These are phyloP conservation scores for Pseudogymnoascus sp. DNA, from an alignment of 2,329 filamentous ascomycete genomes.

Conservation along the genomic window DNA sequence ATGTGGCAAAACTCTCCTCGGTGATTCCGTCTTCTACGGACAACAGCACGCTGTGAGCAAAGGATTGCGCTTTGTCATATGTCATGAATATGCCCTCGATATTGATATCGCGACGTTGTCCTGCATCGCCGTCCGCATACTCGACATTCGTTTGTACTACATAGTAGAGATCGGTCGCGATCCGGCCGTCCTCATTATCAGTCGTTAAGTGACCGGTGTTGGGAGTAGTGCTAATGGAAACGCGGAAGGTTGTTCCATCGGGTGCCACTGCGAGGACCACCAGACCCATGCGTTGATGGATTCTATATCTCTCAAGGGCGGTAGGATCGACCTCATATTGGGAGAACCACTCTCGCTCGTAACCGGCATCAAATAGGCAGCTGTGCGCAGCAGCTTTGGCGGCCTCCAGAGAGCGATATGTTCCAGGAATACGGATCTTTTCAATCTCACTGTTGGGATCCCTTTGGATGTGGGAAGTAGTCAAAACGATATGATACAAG, in stretches of 20 bases:
- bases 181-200: constrained; percentile 17
- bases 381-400: background rate
- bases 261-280: constrained; percentile 33
- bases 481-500: background rate
- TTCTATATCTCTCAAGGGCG: background rate
- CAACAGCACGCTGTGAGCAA: constrained; percentile 30
- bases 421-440: background rate
- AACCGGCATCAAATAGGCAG: background rate
- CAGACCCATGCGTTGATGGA: background rate
- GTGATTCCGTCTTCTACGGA: constrained; percentile 22
- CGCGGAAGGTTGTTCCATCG: constrained; percentile 32
- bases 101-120: constrained; percentile 30
- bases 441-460: background rate
- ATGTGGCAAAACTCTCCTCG: constrained; percentile 32
- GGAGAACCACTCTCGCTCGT: background rate
- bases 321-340: background rate
- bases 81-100: constrained; percentile 35
- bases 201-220: constrained; percentile 29
- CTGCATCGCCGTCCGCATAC: constrained; percentile 34
- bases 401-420: background rate
- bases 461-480: background rate
- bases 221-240: constrained; percentile 33
- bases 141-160: constrained; percentile 34
- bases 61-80: constrained; percentile 29
- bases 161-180: constrained; percentile 32